phyloP scores from a whole-genome alignment of 306 rosid genomes.

The Rubus parviflorus region DNA sequence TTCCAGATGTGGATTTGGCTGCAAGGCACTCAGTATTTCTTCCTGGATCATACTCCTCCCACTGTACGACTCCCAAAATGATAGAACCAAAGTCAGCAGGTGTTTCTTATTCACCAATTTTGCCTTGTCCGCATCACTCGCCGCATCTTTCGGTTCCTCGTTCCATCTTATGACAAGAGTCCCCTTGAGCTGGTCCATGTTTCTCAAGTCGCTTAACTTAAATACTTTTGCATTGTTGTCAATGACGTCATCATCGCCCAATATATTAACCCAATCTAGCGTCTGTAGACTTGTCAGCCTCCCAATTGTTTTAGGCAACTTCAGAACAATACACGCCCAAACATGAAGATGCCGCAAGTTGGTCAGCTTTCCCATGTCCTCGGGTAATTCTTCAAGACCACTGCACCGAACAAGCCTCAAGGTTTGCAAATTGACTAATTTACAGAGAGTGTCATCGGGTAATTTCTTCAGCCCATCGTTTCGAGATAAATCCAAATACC shows the following conservation, averaged over 20 bases:
- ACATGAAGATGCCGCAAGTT: constrained; percentile 4
- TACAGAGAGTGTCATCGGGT: background rate
- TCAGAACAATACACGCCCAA: rapidly evolving
- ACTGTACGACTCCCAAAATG: rapidly evolving
- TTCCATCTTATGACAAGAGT: background rate
- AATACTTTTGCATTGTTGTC: background rate
- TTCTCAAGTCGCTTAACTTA: background rate
- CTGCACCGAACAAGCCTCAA: rapidly evolving
- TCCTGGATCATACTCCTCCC: no score
- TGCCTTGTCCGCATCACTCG: background rate
- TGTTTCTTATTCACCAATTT: background rate
- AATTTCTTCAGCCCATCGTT: background rate
- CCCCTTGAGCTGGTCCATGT: background rate
- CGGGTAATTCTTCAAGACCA: background rate
- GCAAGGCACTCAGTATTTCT: background rate
- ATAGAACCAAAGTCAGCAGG: background rate
- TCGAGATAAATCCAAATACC: background rate
- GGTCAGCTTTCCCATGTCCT: background rate
- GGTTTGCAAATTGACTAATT: constrained; percentile 3
- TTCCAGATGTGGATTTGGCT: background rate
- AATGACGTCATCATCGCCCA: background rate
- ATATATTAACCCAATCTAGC: background rate
- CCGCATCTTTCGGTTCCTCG: background rate
- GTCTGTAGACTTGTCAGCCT: background rate
- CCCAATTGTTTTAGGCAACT: background rate